Percentiles rank a stretch among this genome's conserved stretches.
Conservation (phyloP, 2,329 filamentous ascomycete species). For the Blastomyces emzantsi region DNA sequence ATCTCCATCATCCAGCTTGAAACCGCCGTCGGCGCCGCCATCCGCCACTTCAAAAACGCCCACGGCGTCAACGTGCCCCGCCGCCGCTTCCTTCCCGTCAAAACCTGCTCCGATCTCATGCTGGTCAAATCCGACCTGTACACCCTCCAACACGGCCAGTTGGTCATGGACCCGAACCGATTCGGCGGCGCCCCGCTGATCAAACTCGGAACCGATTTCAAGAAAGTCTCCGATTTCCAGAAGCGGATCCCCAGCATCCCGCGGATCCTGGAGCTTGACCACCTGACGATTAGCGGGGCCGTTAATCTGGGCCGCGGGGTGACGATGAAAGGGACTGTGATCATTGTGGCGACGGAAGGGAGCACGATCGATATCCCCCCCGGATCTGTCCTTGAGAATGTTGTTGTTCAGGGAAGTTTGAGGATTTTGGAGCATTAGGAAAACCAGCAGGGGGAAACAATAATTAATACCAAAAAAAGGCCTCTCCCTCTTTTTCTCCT, state of each 20-base stretch:
- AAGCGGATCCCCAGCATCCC: slow-evolving; percentile 44
- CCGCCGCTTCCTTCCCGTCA: slow-evolving; percentile 96
- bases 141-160: slow-evolving; percentile 95
- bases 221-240: slow-evolving; percentile 84
- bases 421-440: slow-evolving; percentile 57
- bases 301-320: slow-evolving; percentile 96
- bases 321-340: slow-evolving; percentile 92
- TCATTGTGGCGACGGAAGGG: slow-evolving; percentile 96
- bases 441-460: too few relatives aligned
- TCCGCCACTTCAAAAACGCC: slow-evolving; percentile 96
- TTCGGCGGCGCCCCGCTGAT: slow-evolving; percentile 96
- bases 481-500: not conserved
- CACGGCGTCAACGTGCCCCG: slow-evolving; percentile 98
- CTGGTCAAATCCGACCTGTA: slow-evolving; percentile 99
- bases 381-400: slow-evolving; percentile 95
- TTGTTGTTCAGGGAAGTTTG: slow-evolving; percentile 96
- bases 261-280: slow-evolving; percentile 47
- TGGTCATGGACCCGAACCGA: slow-evolving; percentile 91
- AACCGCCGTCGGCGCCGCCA: slow-evolving; percentile 95
- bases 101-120: slow-evolving; percentile 99
- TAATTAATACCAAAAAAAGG: too few relatives aligned
- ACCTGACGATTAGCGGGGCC: slow-evolving; percentile 93
- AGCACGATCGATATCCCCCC: slow-evolving; percentile 97
- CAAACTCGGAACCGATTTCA: slow-evolving; percentile 98
- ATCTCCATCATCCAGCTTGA: slow-evolving; percentile 97